These are phyloP conservation scores for Metschnikowia borealis DNA, from an alignment of 805 yeast species.

Conservation along the genomic window DNA sequence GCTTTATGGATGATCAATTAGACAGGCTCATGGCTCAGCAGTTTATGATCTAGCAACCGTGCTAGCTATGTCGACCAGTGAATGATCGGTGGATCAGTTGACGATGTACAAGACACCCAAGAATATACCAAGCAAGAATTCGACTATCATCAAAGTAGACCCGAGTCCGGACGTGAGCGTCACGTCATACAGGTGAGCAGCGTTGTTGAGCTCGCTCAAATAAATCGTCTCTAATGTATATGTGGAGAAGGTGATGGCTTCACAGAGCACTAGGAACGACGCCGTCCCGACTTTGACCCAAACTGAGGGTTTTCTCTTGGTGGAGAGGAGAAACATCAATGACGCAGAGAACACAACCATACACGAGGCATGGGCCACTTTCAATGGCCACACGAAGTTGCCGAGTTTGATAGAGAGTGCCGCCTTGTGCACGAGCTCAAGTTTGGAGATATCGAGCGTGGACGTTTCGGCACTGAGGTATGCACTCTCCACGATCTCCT, in stretches of 20 bases:
- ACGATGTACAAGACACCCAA: slow-evolving; percentile 5
- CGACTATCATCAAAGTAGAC: slow-evolving; percentile 8
- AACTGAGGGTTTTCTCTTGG: background rate
- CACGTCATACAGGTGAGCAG: slow-evolving; percentile 10
- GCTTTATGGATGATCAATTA: slow-evolving; percentile 36
- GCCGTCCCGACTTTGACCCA: slow-evolving; percentile 2
- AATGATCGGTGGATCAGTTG: background rate
- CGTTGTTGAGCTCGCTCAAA: slow-evolving; percentile 7
- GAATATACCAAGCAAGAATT: slow-evolving; percentile 9
- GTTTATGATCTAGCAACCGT: background rate
- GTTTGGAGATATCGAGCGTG: slow-evolving; percentile 11
- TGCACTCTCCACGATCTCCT: slow-evolving; percentile 4
- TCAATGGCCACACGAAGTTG: slow-evolving; percentile 4
- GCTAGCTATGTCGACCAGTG: background rate
- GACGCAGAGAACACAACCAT: slow-evolving; percentile 1
- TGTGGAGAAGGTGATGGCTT: slow-evolving; percentile 10
- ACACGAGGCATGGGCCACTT: slow-evolving; percentile 6
- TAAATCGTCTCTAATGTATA: slow-evolving; percentile 9
- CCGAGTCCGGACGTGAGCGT: slow-evolving; percentile 12
- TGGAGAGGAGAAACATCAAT: slow-evolving; percentile 1
- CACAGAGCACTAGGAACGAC: slow-evolving; percentile 9
- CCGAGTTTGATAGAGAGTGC: slow-evolving; percentile 11
- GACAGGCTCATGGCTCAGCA: no score
- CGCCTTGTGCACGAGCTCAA: slow-evolving; percentile 11
- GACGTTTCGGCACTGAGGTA: background rate